A percentile compares a stretch with the other conserved stretches of the same genome.
phyloP scores from a whole-genome alignment of 1,139 yeast genomes.

The Taiozyma sp. region DNA sequence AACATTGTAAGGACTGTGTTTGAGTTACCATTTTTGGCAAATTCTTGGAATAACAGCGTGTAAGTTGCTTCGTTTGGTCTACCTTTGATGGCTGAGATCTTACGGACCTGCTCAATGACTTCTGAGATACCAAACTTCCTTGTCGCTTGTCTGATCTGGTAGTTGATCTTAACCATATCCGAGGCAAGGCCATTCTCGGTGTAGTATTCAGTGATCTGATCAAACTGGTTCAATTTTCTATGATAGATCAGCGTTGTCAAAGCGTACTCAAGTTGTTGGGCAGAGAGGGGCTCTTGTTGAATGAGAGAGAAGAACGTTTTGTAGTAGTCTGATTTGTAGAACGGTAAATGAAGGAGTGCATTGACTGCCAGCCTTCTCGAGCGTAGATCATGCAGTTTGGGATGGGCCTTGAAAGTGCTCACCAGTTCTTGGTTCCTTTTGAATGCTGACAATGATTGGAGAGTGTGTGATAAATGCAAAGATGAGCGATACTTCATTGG shows the following conservation, averaged over 20 bases:
- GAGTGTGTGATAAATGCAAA: neutral
- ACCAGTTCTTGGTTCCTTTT: neutral
- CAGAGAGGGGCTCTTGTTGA: neutral
- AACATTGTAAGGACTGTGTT: slow-evolving; percentile 54
- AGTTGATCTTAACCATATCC: slow-evolving; percentile 4
- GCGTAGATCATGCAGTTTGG: neutral
- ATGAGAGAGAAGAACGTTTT: neutral
- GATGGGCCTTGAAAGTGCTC: neutral
- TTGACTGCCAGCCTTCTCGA: neutral
- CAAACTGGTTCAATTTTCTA: neutral
- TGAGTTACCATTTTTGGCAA: slow-evolving; percentile 56
- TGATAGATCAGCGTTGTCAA: neutral
- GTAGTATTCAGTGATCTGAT: neutral
- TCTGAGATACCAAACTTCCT: neutral
- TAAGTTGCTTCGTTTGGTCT: slow-evolving; percentile 26
- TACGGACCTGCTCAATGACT: slow-evolving; percentile 2
- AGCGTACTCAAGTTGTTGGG: neutral
- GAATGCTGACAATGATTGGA: neutral
- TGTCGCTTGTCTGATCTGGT: slow-evolving; percentile 5
- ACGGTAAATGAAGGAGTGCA: neutral
- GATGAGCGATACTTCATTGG: neutral
- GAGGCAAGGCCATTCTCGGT: neutral
- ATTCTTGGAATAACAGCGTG: slow-evolving; percentile 27
- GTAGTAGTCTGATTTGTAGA: neutral
- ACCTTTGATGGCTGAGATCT: slow-evolving; percentile 3